Conservation (phyloP, 2,329 filamentous ascomycete genomes). For the Phialophora verrucosa region DNA sequence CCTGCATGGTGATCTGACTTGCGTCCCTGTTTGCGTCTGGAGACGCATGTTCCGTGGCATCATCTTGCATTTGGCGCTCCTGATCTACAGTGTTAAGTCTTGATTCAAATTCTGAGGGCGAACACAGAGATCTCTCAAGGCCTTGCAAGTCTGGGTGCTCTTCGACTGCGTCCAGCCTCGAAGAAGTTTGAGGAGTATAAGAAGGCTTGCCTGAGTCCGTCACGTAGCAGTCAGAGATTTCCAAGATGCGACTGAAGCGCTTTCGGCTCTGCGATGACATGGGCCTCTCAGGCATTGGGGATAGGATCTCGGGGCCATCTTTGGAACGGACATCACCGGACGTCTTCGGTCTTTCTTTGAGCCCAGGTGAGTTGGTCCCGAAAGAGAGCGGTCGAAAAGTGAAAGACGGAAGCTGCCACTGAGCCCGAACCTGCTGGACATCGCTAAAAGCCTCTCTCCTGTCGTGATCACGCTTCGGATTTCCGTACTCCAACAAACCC, state of each 20-base stretch:
- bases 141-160: slow-evolving; percentile 28
- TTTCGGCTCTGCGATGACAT: slow-evolving; percentile 41
- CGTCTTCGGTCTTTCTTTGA: slow-evolving; percentile 33
- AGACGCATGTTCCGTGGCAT: not conserved
- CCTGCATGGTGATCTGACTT: slow-evolving; percentile 34
- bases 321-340: slow-evolving; percentile 34
- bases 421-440: slow-evolving; percentile 7
- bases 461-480: slow-evolving; percentile 6
- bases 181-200: slow-evolving; percentile 24
- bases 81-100: not conserved
- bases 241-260: slow-evolving; percentile 44
- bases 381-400: slow-evolving; percentile 37
- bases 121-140: slow-evolving; percentile 7
- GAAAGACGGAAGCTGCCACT: slow-evolving; percentile 36
- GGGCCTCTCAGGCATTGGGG: slow-evolving; percentile 42
- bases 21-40: slow-evolving; percentile 1
- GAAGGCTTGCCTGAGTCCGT: slow-evolving; percentile 15
- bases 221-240: slow-evolving; percentile 35
- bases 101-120: slow-evolving; percentile 2
- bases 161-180: slow-evolving; percentile 29
- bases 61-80: not conserved
- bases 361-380: slow-evolving; percentile 7
- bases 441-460: not conserved
- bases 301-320: slow-evolving; percentile 38
- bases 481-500: slow-evolving; percentile 20